Conservation (phyloP, 768 basidiomycete genomes). For the Austroboletus eburneus region DNA sequence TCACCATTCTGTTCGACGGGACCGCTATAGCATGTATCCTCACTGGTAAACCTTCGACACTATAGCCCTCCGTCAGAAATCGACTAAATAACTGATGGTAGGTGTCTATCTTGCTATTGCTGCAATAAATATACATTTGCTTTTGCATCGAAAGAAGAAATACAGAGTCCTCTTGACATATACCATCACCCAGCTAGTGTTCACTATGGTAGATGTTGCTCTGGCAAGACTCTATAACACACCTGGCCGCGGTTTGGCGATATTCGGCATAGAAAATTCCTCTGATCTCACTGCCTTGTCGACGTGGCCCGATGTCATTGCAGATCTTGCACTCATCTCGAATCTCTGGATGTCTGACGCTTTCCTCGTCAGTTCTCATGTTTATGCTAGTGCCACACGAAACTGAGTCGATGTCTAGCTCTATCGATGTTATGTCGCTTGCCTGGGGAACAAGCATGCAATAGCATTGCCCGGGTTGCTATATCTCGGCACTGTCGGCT, state of each 20-base stretch:
- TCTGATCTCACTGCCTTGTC: neutral
- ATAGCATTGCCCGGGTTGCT: neutral
- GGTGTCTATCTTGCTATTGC: neutral
- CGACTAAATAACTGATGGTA: too few species aligned
- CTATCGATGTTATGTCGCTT: neutral
- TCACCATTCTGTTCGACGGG: slow-evolving; percentile 22
- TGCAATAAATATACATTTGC: neutral
- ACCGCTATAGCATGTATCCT: slow-evolving; percentile 18
- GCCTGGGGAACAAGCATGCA: neutral
- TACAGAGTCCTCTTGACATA: neutral
- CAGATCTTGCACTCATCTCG: neutral
- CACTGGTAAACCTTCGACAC: slow-evolving; percentile 6
- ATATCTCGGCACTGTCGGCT: neutral
- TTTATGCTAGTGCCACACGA: neutral
- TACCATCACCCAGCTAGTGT: neutral
- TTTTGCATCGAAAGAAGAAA: neutral
- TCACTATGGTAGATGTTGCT: neutral
- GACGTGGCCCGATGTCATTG: neutral
- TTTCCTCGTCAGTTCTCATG: neutral
- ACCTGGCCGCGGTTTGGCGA: neutral
- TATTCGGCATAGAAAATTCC: neutral
- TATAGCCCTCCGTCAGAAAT: neutral
- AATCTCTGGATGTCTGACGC: neutral
- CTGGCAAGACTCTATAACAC: neutral
- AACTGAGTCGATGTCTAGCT: neutral